phyloP scores from a whole-genome alignment of 2,329 filamentous ascomycete genomes.

The Xylaria sp. region DNA sequence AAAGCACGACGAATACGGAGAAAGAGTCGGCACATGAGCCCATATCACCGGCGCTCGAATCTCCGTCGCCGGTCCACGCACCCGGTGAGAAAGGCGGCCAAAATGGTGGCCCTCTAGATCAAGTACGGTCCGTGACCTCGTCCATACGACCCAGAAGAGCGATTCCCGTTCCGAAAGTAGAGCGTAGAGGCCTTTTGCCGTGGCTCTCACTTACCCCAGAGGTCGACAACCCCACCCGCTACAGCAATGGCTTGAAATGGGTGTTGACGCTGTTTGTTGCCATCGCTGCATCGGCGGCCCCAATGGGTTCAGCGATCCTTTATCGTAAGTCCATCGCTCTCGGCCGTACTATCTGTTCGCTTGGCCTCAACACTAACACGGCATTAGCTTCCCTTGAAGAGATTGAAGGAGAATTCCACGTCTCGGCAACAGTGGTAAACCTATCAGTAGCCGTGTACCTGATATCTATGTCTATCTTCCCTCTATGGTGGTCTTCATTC shows the following conservation, averaged over 20 bases:
- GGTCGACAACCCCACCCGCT: constrained; percentile 76
- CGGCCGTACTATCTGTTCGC: neutral
- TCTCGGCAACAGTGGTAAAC: constrained; percentile 71
- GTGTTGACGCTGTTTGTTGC: constrained; percentile 79
- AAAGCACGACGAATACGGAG: constrained; percentile 9
- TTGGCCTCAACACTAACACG: constrained; percentile 14
- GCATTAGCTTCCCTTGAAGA: constrained; percentile 68
- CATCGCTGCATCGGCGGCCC: constrained; percentile 76
- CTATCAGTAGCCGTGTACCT: constrained; percentile 80
- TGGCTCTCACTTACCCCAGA: constrained; percentile 77
- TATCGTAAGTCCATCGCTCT: constrained; percentile 65
- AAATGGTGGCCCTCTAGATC: constrained; percentile 13
- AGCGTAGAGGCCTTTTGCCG: constrained; percentile 74
- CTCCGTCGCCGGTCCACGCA: constrained; percentile 21
- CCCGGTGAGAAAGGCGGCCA: constrained; percentile 28
- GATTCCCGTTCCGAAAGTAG: constrained; percentile 31
- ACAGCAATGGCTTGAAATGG: constrained; percentile 80
- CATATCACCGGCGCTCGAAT: neutral
- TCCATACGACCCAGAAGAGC: constrained; percentile 26
- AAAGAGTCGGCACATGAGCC: constrained; percentile 19
- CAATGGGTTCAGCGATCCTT: constrained; percentile 84
- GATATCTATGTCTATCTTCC: constrained; percentile 82
- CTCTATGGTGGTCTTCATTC: constrained; percentile 86
- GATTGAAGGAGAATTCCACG: constrained; percentile 66
- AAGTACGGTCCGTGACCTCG: constrained; percentile 18